phyloP scores from a whole-genome alignment of 2,329 filamentous ascomycete species.

The Botryosphaeria dothidea region DNA sequence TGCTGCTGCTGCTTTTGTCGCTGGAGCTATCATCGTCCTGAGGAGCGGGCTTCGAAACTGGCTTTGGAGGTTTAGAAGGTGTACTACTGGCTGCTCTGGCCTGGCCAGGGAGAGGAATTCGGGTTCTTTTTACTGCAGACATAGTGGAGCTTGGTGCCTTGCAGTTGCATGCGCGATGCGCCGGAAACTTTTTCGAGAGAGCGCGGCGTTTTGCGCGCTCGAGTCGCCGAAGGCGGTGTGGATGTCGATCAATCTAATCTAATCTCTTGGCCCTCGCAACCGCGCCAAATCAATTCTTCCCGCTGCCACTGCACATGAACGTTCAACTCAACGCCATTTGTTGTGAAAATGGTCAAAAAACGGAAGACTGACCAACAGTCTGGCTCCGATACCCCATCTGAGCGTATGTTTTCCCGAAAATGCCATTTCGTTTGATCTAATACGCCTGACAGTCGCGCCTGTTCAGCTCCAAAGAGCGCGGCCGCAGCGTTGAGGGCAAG shows the following conservation, averaged over 20 bases:
- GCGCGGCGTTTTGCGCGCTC: slow-evolving; percentile 6
- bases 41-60: slow-evolving; percentile 24
- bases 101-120: slow-evolving; percentile 34
- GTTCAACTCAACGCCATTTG: background rate
- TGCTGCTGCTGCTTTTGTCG: slow-evolving; percentile 27
- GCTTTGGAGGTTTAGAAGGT: slow-evolving; percentile 29
- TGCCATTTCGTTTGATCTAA: slow-evolving; percentile 3
- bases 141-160: slow-evolving; percentile 29
- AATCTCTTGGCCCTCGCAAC: background rate
- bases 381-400: background rate
- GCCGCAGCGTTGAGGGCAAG: slow-evolving; percentile 15
- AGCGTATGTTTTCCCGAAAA: background rate
- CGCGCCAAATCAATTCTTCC: slow-evolving; percentile 4
- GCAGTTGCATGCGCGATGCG: slow-evolving; percentile 14
- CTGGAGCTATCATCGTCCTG: slow-evolving; percentile 34
- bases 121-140: slow-evolving; percentile 37
- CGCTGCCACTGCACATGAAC: background rate
- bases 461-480: slow-evolving; percentile 13
- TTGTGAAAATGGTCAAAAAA: slow-evolving; percentile 2
- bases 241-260: slow-evolving; percentile 8
- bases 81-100: slow-evolving; percentile 12
- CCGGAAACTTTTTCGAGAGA: slow-evolving; percentile 15
- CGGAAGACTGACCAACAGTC: slow-evolving; percentile 5
- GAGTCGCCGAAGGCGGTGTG: slow-evolving; percentile 16
- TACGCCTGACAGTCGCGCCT: slow-evolving; percentile 9